These are phyloP conservation scores for Zhuliangozyma blackwelliae DNA, from an alignment of 1,139 yeast genomes.

Conservation along the genomic window DNA sequence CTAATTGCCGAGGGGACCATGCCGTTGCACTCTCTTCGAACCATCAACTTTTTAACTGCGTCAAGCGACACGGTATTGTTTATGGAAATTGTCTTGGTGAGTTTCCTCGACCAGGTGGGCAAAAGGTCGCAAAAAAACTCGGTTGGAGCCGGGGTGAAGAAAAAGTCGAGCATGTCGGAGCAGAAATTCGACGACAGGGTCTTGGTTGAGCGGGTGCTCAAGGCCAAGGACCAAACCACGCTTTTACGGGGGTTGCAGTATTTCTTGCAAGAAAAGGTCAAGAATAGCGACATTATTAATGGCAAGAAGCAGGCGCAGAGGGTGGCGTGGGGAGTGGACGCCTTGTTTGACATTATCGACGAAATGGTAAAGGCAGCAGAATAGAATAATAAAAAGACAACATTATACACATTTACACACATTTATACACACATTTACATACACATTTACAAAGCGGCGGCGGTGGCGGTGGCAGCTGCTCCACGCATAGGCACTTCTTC, in stretches of 20 bases:
- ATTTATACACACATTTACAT: constrained; percentile 2
- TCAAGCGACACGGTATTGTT: constrained; percentile 63
- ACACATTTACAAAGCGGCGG: not conserved
- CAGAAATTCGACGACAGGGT: constrained; percentile 50
- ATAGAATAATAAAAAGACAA: not conserved
- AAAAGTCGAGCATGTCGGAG: constrained; percentile 26
- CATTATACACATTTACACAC: not conserved
- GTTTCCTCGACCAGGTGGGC: constrained; percentile 62
- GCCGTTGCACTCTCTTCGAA: constrained; percentile 68
- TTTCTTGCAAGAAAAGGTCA: constrained; percentile 55
- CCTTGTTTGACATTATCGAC: constrained; percentile 51
- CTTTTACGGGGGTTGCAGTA: constrained; percentile 71
- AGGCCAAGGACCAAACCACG: constrained; percentile 59
- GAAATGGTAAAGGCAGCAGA: constrained; percentile 31
- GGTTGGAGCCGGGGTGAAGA: constrained; percentile 41
- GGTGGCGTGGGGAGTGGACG: constrained; percentile 66
- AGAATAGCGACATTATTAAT: constrained; percentile 46
- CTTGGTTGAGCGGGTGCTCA: constrained; percentile 51
- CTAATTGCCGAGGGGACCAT: constrained; percentile 69
- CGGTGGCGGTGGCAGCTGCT: constrained; percentile 2
- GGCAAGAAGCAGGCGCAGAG: constrained; percentile 59
- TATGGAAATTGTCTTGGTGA: constrained; percentile 66
- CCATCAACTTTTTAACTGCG: constrained; percentile 72
- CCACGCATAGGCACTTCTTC: constrained; percentile 21
- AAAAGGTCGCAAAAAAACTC: constrained; percentile 56